phyloP scores from a whole-genome alignment of 192 early-diverging fungal species.

The Spizellomyces sp. region DNA sequence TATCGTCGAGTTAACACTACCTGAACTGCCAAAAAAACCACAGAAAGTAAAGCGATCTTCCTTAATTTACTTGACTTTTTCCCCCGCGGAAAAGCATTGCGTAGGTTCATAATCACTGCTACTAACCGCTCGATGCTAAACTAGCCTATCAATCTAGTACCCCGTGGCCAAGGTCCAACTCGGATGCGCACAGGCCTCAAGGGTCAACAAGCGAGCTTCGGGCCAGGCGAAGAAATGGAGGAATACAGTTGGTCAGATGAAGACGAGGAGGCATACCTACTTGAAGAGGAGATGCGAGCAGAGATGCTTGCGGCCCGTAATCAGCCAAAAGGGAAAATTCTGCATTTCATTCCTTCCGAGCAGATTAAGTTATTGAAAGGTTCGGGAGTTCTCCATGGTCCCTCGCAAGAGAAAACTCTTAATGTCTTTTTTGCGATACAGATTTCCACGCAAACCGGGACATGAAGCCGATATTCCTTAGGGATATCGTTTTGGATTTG shows the following conservation, averaged over 20 bases:
- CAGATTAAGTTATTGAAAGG: conserved; percentile 64
- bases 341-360: conserved; percentile 61
- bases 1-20: neutral
- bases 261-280: conserved; percentile 22
- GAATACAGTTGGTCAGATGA: conserved; percentile 8
- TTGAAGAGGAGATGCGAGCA: conserved; percentile 22
- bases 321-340: conserved; percentile 38
- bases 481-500: conserved; percentile 41
- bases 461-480: conserved; percentile 55
- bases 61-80: conserved; percentile 19
- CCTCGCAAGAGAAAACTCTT: neutral
- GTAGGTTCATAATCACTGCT: neutral
- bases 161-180: neutral
- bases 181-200: neutral
- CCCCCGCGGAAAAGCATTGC: neutral
- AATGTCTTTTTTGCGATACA: conserved; percentile 5
- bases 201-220: neutral
- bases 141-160: neutral
- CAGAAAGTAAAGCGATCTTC: conserved; percentile 23
- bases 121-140: neutral
- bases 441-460: conserved; percentile 52
- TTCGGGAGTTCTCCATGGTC: conserved; percentile 8
- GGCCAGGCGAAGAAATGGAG: neutral
- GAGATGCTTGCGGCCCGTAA: neutral
- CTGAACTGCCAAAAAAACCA: conserved; percentile 1